Evolutionary conservation across 2,329 filamentous ascomycete species (phyloP).

Genomic region (Boeremia lycopersici): DNA sequence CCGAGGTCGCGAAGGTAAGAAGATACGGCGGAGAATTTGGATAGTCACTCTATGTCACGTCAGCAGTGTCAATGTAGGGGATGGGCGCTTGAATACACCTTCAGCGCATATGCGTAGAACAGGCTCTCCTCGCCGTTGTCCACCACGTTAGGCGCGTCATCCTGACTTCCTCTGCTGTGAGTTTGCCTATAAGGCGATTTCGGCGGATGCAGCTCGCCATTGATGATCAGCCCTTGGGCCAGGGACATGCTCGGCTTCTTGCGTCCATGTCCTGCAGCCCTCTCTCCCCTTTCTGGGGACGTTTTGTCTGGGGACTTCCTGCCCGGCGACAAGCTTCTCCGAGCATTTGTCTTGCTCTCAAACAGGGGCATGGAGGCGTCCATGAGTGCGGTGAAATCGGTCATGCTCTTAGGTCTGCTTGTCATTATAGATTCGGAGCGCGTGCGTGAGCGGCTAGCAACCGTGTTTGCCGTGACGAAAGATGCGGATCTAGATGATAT

Average conservation of each 20-base stretch:
- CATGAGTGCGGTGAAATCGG: conserved; percentile 41
- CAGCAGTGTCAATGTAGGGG: conserved; percentile 8
- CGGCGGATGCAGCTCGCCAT: conserved; percentile 29
- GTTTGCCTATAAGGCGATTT: conserved; percentile 26
- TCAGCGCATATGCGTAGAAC: conserved; percentile 46
- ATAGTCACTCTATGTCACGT: conserved; percentile 36
- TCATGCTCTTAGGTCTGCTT: conserved; percentile 41
- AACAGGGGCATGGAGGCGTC: conserved; percentile 36
- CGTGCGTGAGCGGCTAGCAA: conserved; percentile 7
- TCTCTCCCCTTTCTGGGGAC: conserved; percentile 25
- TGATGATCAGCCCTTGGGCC: conserved; percentile 46
- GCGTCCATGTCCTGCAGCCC: conserved; percentile 20
- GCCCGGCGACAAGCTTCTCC: conserved; percentile 30
- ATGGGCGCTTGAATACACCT: conserved; percentile 26
- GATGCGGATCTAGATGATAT: background rate
- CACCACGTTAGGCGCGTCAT: background rate
- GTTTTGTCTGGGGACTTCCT: conserved; percentile 33
- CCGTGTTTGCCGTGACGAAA: conserved; percentile 2
- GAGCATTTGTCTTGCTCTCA: conserved; percentile 29
- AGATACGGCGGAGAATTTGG: conserved; percentile 41
- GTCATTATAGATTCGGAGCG: conserved; percentile 12
- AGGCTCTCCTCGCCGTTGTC: conserved; percentile 26
- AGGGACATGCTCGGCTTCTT: conserved; percentile 45
- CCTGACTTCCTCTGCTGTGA: conserved; percentile 14
- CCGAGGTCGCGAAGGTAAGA: conserved; percentile 43